Evolutionary conservation across 441 rosid species (phyloP).

Genomic region (Erodium moschatum): DNA sequence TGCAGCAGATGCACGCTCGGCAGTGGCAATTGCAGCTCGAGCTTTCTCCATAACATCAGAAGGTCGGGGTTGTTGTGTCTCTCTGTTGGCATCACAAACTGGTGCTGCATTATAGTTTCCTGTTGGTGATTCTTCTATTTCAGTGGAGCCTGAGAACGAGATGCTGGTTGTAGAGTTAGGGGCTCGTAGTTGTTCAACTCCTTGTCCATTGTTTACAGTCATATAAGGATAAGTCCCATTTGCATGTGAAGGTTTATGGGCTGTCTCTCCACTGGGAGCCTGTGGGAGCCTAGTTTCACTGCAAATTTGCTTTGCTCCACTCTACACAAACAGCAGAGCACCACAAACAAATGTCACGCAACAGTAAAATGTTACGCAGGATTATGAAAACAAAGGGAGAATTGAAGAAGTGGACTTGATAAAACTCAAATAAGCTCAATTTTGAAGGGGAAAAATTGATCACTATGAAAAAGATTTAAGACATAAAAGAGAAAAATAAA

Average conservation of each 20-base stretch:
- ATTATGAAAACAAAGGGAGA: neutral
- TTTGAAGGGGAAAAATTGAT: no score
- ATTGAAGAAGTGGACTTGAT: neutral
- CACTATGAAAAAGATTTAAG: no score
- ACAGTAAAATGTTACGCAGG: neutral
- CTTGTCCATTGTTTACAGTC: slow-evolving; percentile 25
- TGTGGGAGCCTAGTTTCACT: slow-evolving; percentile 32
- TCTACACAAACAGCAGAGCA: slow-evolving; percentile 29
- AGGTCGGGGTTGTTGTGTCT: slow-evolving; percentile 24
- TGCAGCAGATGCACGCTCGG: slow-evolving; percentile 70
- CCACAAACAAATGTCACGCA: neutral
- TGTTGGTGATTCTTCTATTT: slow-evolving; percentile 29
- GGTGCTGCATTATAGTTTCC: slow-evolving; percentile 20
- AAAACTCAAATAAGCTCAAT: neutral
- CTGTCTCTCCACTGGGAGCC: slow-evolving; percentile 29
- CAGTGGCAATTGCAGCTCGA: slow-evolving; percentile 69
- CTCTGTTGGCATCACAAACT: slow-evolving; percentile 26
- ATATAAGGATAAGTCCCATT: slow-evolving; percentile 30
- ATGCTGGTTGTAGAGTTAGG: slow-evolving; percentile 18
- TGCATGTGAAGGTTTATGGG: slow-evolving; percentile 31
- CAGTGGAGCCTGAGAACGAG: slow-evolving; percentile 20
- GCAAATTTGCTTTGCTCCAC: slow-evolving; percentile 56
- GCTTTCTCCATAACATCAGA: slow-evolving; percentile 70
- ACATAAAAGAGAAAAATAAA: neutral
- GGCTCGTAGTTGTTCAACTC: slow-evolving; percentile 24